phyloP scores from a whole-genome alignment of 768 basidiomycete species.

The Amanita polypyramis region DNA sequence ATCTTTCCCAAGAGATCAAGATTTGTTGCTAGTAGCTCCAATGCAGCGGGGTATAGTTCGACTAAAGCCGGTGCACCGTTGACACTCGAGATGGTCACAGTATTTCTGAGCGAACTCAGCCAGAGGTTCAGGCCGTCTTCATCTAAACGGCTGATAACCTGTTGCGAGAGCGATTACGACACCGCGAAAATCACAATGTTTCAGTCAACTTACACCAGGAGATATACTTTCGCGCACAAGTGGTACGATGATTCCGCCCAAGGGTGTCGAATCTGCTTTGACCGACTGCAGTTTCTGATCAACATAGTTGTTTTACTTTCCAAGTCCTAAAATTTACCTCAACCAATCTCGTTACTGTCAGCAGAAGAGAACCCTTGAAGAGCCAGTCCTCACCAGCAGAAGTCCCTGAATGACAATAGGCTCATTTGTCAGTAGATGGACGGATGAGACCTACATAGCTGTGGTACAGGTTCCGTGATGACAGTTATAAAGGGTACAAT shows the following conservation, averaged over 20 bases:
- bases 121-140: conserved; percentile 72
- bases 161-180: not conserved
- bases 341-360: conserved; percentile 59
- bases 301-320: not conserved
- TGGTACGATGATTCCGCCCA: conserved; percentile 48
- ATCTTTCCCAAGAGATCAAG: conserved; percentile 66
- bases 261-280: conserved; percentile 44
- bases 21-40: conserved; percentile 54
- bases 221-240: conserved; percentile 57
- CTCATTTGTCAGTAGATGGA: not conserved
- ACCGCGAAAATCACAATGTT: not conserved
- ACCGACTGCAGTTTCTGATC: conserved; percentile 41
- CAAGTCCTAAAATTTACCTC: conserved; percentile 33
- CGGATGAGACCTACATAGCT: conserved; percentile 47
- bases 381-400: conserved; percentile 58
- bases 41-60: conserved; percentile 53
- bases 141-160: conserved; percentile 66
- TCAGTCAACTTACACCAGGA: conserved; percentile 33
- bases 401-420: conserved; percentile 38
- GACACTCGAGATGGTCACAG: conserved; percentile 37
- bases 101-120: conserved; percentile 60
- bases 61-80: conserved; percentile 41
- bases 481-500: conserved; percentile 55
- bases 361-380: conserved; percentile 62
- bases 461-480: conserved; percentile 56